Evolutionary conservation across 78 protist species (phyloP).

Genomic region (Ministeria vibrans): DNA sequence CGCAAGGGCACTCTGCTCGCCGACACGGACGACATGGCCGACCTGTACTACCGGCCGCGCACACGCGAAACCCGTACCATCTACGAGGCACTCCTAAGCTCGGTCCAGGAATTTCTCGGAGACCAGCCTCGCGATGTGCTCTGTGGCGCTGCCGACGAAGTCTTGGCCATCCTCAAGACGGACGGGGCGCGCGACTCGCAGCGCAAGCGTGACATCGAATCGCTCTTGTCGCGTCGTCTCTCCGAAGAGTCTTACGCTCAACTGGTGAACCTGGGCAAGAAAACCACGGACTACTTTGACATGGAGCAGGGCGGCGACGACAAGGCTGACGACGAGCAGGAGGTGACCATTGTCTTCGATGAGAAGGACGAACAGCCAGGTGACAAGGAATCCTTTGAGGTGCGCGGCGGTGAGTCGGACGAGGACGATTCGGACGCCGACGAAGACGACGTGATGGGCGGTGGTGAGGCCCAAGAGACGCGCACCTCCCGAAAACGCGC

Average conservation of each 20-base stretch:
- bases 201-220: constrained; percentile 20
- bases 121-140: constrained; percentile 58
- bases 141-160: constrained; percentile 84
- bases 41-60: constrained; percentile 15
- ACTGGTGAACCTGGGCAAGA: constrained; percentile 36
- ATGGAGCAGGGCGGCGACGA: neutral
- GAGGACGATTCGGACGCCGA: neutral
- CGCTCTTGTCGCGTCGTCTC: neutral
- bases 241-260: constrained; percentile 41
- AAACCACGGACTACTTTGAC: constrained; percentile 64
- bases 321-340: constrained; percentile 58
- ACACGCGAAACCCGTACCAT: constrained; percentile 13
- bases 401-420: neutral
- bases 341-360: constrained; percentile 75
- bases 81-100: constrained; percentile 9
- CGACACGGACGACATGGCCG: neutral
- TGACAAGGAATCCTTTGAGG: neutral
- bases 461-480: neutral
- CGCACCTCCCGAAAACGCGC: constrained; percentile 30
- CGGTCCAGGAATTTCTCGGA: neutral
- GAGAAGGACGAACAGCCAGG: constrained; percentile 28
- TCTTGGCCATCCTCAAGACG: constrained; percentile 70
- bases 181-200: constrained; percentile 23
- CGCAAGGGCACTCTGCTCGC: neutral
- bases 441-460: neutral